These are phyloP conservation scores for Sungouiozyma intestinalis DNA, from an alignment of 805 yeast genomes.

Conservation along the genomic window DNA sequence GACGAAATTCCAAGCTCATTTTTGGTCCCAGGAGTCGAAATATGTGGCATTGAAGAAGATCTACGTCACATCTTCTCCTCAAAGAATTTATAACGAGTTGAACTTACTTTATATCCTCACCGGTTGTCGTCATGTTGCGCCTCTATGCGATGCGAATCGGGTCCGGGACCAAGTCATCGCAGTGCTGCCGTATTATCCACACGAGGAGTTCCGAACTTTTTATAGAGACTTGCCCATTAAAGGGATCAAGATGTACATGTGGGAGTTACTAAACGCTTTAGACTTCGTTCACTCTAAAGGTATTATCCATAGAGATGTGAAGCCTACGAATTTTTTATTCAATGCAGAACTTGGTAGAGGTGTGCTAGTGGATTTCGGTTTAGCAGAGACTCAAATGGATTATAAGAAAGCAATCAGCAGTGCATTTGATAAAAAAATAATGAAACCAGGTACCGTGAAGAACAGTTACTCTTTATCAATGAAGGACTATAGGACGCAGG, in stretches of 20 bases:
- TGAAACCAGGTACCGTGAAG: not conserved
- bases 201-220: slow-evolving; percentile 81
- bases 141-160: slow-evolving; percentile 78
- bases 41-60: slow-evolving; percentile 85
- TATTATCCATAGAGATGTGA: slow-evolving; percentile 86
- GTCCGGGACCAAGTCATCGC: slow-evolving; percentile 88
- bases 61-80: slow-evolving; percentile 91
- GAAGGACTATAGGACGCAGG: slow-evolving; percentile 20
- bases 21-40: slow-evolving; percentile 28
- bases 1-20: slow-evolving; percentile 19
- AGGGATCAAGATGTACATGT: slow-evolving; percentile 74
- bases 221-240: slow-evolving; percentile 67
- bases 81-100: slow-evolving; percentile 80
- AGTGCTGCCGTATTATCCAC: slow-evolving; percentile 82
- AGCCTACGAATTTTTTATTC: slow-evolving; percentile 69
- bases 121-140: slow-evolving; percentile 71
- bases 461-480: slow-evolving; percentile 1
- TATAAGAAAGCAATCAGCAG: slow-evolving; percentile 3
- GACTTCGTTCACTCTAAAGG: slow-evolving; percentile 58
- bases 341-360: slow-evolving; percentile 62
- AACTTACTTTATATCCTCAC: slow-evolving; percentile 59
- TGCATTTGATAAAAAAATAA: slow-evolving; percentile 2
- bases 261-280: slow-evolving; percentile 65
- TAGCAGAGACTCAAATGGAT: slow-evolving; percentile 55
- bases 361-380: slow-evolving; percentile 83